Percentiles rank a stretch among this genome's conserved stretches.
phyloP scores from a whole-genome alignment of 2,329 filamentous ascomycete genomes.

The Verticillium isaacii region DNA sequence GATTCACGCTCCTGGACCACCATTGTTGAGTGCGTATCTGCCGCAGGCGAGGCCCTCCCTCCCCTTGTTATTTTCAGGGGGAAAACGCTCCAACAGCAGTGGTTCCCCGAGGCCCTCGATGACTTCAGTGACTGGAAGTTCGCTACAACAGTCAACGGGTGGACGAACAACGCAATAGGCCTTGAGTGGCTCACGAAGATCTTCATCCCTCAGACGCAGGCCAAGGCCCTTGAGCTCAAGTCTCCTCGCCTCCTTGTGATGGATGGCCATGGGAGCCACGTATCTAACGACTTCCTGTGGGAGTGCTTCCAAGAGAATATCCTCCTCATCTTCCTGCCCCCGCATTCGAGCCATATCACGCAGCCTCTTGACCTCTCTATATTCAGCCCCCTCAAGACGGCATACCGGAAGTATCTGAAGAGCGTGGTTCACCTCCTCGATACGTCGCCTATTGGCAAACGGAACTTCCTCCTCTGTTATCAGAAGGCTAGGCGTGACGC shows the following conservation, averaged over 20 bases:
- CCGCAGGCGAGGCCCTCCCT: slow-evolving; percentile 3
- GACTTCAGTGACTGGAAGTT: slow-evolving; percentile 11
- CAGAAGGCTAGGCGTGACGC: background rate
- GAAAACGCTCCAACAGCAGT: slow-evolving; percentile 11
- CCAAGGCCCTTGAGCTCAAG: background rate
- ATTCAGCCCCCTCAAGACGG: background rate
- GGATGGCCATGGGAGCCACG: slow-evolving; percentile 3
- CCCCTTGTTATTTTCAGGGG: slow-evolving; percentile 18
- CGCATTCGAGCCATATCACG: background rate
- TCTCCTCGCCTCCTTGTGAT: background rate
- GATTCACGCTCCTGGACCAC: slow-evolving; percentile 9
- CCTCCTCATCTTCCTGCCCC: background rate
- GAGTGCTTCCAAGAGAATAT: background rate
- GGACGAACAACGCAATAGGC: slow-evolving; percentile 14
- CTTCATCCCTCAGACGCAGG: slow-evolving; percentile 10
- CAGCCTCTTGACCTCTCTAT: background rate
- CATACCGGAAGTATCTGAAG: background rate
- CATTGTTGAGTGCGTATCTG: slow-evolving; percentile 15
- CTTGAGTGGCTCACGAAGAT: slow-evolving; percentile 13
- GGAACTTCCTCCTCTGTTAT: background rate
- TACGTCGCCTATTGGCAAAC: background rate
- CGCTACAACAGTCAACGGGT: slow-evolving; percentile 14
- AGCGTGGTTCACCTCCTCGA: background rate
- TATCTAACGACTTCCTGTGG: slow-evolving; percentile 4
- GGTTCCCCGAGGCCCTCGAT: slow-evolving; percentile 9